Evolutionary conservation across 306 rosid genomes (phyloP), one percentile per base, ranked within the genome.

Genomic region (Vigna angularis): DNA sequence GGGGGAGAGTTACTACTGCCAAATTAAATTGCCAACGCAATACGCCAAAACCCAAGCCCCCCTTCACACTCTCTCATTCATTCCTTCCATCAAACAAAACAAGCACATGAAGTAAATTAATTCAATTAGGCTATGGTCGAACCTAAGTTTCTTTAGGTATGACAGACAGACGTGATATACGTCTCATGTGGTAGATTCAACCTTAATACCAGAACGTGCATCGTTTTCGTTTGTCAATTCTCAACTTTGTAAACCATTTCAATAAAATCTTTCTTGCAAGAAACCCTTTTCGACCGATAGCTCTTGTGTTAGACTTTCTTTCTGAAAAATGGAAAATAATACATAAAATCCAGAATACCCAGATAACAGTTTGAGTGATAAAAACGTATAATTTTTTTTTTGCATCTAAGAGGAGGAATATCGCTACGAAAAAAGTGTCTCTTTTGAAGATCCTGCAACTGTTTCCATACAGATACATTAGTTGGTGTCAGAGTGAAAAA

Each of bases 101-200:
- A 32, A 48, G 74, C 78, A 74, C 40, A 70, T 75, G 70, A 50
- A 68, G 30, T 4, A 49, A 67, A 74, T 40, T 2, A 40, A 2
- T 40, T 7, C 16, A 67, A 73, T 59, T 74, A 78, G 81, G 83
- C 38, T 22, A 64, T 61, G 77, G 64, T 74, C 7, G 24, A 73
- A 68, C 68, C 47, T 68, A 51, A 67, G 72, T 59, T 74, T 65
- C 81, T 70, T 85, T 82, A 65, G 84, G 86, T 75, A 65, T 74
- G 68, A 50, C 72, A 69, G 68, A 50, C 72, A 63, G 74, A 65
- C 78, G 78, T 34, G 58, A 77, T 70, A 79, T 70, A 77, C 89
- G 77, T 85, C 82, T 66, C 63, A 82, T 65, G 74, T 69, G 84
- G 86, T 59, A 79, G 86, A 85, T 86, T 85, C 84, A 85, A 85